These are phyloP conservation scores for Pleurotus cornucopiae DNA, from an alignment of 768 basidiomycete species.

Conservation along the genomic window DNA sequence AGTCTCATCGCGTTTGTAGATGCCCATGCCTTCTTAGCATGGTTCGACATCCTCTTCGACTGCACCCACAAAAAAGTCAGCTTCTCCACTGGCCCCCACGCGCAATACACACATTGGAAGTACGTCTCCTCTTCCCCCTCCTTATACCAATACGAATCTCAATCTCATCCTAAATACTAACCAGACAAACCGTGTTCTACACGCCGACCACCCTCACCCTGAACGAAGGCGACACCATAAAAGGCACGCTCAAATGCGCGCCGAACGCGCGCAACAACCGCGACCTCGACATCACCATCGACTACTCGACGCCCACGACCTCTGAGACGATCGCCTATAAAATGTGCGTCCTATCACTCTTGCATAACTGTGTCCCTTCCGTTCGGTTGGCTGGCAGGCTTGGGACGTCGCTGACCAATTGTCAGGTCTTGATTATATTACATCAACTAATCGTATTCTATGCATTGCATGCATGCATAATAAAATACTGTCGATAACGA, in stretches of 20 bases:
- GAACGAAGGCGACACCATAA: constrained; percentile 65
- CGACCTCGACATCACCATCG: constrained; percentile 86
- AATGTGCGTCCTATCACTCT: constrained; percentile 62
- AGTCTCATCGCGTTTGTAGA: constrained; percentile 41
- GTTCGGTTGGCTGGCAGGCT: constrained; percentile 6
- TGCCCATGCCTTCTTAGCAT: constrained; percentile 95
- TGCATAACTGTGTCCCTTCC: not conserved
- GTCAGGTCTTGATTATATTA: constrained; percentile 48
- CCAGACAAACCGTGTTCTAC: constrained; percentile 96
- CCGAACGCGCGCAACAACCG: constrained; percentile 93
- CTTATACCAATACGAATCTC: not conserved
- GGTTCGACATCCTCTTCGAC: constrained; percentile 97
- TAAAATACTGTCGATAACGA: not conserved
- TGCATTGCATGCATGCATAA: not conserved
- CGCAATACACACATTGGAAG: constrained; percentile 97
- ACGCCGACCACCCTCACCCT: constrained; percentile 76
- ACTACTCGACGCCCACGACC: constrained; percentile 49
- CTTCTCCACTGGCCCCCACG: constrained; percentile 97
- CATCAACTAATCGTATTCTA: not conserved
- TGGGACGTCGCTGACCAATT: constrained; percentile 41
- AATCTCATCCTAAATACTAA: not conserved
- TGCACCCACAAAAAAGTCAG: constrained; percentile 93
- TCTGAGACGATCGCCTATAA: constrained; percentile 60
- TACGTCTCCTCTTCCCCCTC: constrained; percentile 34
- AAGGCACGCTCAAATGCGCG: constrained; percentile 69